Evolutionary conservation across 805 yeast species (phyloP).

Genomic region (Schwanniomyces pseudopolymorphus): DNA sequence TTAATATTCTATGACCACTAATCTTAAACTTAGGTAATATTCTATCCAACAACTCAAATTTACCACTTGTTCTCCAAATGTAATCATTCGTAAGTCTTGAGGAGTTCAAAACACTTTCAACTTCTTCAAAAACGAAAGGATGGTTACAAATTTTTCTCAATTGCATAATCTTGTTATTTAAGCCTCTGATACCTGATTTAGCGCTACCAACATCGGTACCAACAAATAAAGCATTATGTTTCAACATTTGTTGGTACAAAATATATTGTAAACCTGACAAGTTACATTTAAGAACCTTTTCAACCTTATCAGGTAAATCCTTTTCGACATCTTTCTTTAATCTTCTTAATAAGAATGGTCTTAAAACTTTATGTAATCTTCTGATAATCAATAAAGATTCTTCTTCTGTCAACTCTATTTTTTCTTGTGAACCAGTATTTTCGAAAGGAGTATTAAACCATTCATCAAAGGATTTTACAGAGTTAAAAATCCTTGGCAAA

Average conservation of each 20-base stretch:
- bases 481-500: slow-evolving; percentile 79
- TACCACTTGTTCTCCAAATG: slow-evolving; percentile 77
- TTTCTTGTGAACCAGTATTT: slow-evolving; percentile 79
- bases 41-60: slow-evolving; percentile 75
- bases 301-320: slow-evolving; percentile 81
- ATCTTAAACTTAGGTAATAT: slow-evolving; percentile 73
- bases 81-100: slow-evolving; percentile 59
- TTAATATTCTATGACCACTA: slow-evolving; percentile 74
- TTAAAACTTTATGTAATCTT: slow-evolving; percentile 80
- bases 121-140: slow-evolving; percentile 84
- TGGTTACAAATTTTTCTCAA: slow-evolving; percentile 82
- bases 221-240: slow-evolving; percentile 65
- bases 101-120: slow-evolving; percentile 69
- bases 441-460: slow-evolving; percentile 92
- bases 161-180: slow-evolving; percentile 83
- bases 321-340: slow-evolving; percentile 85
- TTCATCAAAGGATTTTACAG: slow-evolving; percentile 83
- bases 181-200: slow-evolving; percentile 69
- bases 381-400: slow-evolving; percentile 77
- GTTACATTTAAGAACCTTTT: slow-evolving; percentile 78
- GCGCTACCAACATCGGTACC: slow-evolving; percentile 61
- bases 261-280: slow-evolving; percentile 69
- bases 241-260: slow-evolving; percentile 76
- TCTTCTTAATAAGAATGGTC: slow-evolving; percentile 83
- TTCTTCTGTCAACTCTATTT: slow-evolving; percentile 80